Base-by-base conservation (phyloP, 2,329 filamentous ascomycete species). In the Penicillium italicum region DNA sequence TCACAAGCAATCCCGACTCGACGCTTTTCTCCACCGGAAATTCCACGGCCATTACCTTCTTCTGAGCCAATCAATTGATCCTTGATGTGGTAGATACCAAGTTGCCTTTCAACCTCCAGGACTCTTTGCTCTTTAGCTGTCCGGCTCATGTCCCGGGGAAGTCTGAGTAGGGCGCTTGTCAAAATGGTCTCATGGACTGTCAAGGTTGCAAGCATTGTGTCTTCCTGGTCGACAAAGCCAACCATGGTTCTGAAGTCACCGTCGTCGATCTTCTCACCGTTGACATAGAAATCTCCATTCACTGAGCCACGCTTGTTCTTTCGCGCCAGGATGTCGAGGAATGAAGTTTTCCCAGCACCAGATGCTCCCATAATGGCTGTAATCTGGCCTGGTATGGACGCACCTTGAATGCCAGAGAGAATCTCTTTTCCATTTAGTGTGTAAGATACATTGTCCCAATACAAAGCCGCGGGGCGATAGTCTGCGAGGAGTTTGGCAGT, bases 281-380 rank as follows among this genome's bases (percentile, higher is more conserved):
- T 97, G 67, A 99, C 86, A 67, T 88, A 94, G 67, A 97, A 96
- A 57, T 93, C 84, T 20, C 95, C 95, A 9, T 81, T 78, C 0
- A 89, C 84, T 2, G 80, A 74, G 37, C 94, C 95, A 33, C 91
- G 86, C 76, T 99, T 99, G 75, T 97, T 97, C 80, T 97, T 99
- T 60, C 92, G 86, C 9, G 94, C 94, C 44, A 99, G 79, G 56
- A 99, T 96, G 69, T 99, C 94, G 42, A 99, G 79, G 73, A 99
- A 97, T 0, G 91, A 96, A 0, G 94, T 99, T 77, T 99, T 99
- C 56, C 94, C 94, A 40, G 94, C 95, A 30, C 94, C 94, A 0
- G 94, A 99, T 8, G 94, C 93, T 54, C 94, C 94, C 93, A 99
- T 99, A 66, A 99, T 96, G 9, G 94, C 94, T 62, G 93, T 90